Base-by-base conservation (phyloP, 768 basidiomycete genomes). In the Clathrus columnatus region DNA sequence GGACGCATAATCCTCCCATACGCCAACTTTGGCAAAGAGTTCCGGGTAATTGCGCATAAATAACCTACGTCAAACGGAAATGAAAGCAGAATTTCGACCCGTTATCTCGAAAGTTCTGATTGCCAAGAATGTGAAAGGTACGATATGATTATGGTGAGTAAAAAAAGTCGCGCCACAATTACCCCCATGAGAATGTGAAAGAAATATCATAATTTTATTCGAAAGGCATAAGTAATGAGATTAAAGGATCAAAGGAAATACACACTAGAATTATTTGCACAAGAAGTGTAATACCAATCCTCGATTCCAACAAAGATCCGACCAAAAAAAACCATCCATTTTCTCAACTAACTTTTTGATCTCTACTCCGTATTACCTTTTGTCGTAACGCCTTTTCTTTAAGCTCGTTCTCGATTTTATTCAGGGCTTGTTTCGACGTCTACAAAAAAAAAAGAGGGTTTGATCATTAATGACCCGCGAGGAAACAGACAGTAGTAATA, bases 351-450 rank as follows among this genome's bases (percentile, higher is more conserved):
- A 26, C 54, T 32, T 69, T 73, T 17, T 64, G 70, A 65, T 85
- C 87, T 60, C 87, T 73, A 27, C 84, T 85, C 64, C 84, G 75
- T 51, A 83, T 75, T 46, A 91, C 89, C 65, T 91, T 91, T 64
- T 91, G 90, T 63, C 89, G 78, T 65, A 91, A 67, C 14, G 88
- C 87, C 65, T 72, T 80, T 62, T 91, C 89, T 65, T 89, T 91
- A 57, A 91, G 65, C 63, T 91, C 89, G 59, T 78, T 89, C 64
- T 91, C 89, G 56, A 84, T 69, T 60, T 72, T 79, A 61, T 81
- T 80, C 45, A 91, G 70, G 30, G 87, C 87, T 21, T 64, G 10
- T 49, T 44, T 29, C 52, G 56, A 46, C 29, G 27, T 36, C 23
- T 47, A 30, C n/a, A 45, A 43, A 26, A 36, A 20, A 16, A n/a